Evolutionary conservation across 2,329 filamentous ascomycete species (phyloP).

Genomic region (Curvularia hawaiiensis): DNA sequence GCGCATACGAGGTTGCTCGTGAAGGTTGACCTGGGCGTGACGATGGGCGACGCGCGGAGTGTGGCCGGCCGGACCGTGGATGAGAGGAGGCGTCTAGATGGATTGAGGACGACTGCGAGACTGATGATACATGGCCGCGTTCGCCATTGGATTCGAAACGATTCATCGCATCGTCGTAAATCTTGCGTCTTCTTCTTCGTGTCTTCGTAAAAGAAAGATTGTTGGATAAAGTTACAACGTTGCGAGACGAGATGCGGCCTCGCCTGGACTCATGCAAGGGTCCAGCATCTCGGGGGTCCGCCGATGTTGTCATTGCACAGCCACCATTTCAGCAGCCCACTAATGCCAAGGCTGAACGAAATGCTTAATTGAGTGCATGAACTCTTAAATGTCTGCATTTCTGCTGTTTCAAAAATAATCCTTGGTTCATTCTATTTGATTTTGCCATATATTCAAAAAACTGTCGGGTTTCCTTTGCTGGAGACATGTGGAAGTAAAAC

Average conservation of each 20-base stretch:
- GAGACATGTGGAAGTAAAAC: background rate
- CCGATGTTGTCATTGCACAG: slow-evolving; percentile 11
- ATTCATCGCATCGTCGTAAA: slow-evolving; percentile 51
- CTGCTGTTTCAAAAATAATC: background rate
- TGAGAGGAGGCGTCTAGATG: slow-evolving; percentile 3
- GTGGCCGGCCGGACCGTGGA: slow-evolving; percentile 48
- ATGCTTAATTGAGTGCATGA: background rate
- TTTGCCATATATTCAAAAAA: background rate
- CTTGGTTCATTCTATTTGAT: no score
- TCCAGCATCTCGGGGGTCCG: slow-evolving; percentile 17
- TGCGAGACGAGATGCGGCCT: slow-evolving; percentile 1
- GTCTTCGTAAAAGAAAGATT: slow-evolving; percentile 2
- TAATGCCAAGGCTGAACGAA: background rate
- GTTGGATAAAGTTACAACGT: background rate
- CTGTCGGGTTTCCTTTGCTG: background rate
- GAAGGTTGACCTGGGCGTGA: slow-evolving; percentile 22
- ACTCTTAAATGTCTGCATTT: background rate
- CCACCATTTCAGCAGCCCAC: background rate
- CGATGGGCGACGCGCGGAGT: slow-evolving; percentile 50
- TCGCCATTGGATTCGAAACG: slow-evolving; percentile 32
- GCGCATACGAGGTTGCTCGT: slow-evolving; percentile 56
- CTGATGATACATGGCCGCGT: slow-evolving; percentile 4
- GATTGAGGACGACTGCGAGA: slow-evolving; percentile 1
- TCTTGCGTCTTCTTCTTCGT: background rate
- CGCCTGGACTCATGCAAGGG: slow-evolving; percentile 11